A percentile compares a stretch with the other conserved stretches of the same genome.
These are phyloP conservation scores for Blastobotrys buckinghamii DNA, from an alignment of 1,139 yeast genomes.

Conservation along the genomic window DNA sequence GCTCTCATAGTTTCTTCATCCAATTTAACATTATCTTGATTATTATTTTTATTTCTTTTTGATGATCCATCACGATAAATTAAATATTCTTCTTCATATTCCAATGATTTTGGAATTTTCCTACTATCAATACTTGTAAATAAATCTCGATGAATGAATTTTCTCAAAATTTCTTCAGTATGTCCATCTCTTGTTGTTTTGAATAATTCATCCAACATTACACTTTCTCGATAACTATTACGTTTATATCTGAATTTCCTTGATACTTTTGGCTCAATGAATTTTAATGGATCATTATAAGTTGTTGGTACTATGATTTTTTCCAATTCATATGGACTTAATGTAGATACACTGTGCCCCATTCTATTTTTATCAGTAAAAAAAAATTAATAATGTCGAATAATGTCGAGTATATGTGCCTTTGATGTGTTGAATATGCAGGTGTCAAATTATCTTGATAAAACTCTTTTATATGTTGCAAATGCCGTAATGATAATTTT, in stretches of 20 bases:
- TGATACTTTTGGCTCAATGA: not conserved
- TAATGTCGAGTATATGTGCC: too few species aligned
- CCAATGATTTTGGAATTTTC: slow-evolving; percentile 16
- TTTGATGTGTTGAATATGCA: too few species aligned
- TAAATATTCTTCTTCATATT: slow-evolving; percentile 24
- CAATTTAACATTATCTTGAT: not conserved
- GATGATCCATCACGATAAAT: slow-evolving; percentile 20
- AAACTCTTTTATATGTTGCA: too few species aligned
- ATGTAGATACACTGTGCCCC: slow-evolving; percentile 2
- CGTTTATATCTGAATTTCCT: not conserved
- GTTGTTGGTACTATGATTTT: slow-evolving; percentile 2
- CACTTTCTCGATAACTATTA: not conserved
- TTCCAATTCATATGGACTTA: not conserved
- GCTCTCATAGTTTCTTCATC: slow-evolving; percentile 9
- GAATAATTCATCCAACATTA: not conserved
- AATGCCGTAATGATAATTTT: too few species aligned
- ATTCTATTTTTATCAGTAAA: not conserved
- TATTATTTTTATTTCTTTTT: not conserved
- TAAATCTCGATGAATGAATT: slow-evolving; percentile 29
- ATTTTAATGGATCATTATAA: not conserved
- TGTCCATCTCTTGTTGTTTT: not conserved
- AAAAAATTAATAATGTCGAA: too few species aligned
- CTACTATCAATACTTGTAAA: slow-evolving; percentile 25
- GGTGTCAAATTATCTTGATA: too few species aligned
- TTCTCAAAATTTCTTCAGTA: slow-evolving; percentile 15